Evolutionary conservation across 2,329 filamentous ascomycete species (phyloP).

Genomic region (Macrophomina phaseolina): DNA sequence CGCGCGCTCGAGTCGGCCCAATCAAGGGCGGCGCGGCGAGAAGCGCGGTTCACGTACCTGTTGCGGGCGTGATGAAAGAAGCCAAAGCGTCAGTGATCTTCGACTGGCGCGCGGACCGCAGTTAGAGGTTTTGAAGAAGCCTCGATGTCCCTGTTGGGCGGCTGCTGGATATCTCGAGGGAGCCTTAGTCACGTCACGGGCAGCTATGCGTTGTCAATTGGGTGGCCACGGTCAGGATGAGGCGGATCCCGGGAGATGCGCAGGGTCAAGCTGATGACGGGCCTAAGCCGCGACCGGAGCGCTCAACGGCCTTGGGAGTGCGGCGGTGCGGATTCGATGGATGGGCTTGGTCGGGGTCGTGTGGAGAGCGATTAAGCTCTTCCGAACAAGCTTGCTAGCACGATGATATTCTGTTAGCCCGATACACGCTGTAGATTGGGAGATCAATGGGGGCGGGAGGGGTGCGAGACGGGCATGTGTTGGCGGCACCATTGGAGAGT

Average conservation of each 20-base stretch:
- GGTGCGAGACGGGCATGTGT: conserved; percentile 29
- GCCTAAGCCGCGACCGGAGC: conserved; percentile 19
- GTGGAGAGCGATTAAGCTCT: conserved; percentile 37
- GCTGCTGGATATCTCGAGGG: conserved; percentile 37
- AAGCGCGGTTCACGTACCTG: conserved; percentile 31
- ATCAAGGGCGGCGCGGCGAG: conserved; percentile 31
- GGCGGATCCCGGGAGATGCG: conserved; percentile 39
- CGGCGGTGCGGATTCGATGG: conserved; percentile 20
- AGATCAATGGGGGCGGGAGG: conserved; percentile 22
- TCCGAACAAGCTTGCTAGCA: conserved; percentile 42
- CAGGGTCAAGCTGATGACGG: conserved; percentile 33
- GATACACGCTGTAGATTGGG: conserved; percentile 23
- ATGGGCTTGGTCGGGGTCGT: conserved; percentile 34
- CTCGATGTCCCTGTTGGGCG: conserved; percentile 42
- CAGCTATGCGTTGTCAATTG: conserved; percentile 51
- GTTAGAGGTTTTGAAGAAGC: conserved; percentile 34
- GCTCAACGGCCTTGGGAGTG: conserved; percentile 9
- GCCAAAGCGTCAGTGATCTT: conserved; percentile 24
- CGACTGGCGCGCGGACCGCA: conserved; percentile 27
- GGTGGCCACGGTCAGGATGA: conserved; percentile 42
- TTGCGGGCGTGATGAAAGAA: conserved; percentile 31
- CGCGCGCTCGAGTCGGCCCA: conserved; percentile 40
- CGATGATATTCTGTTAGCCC: conserved; percentile 23
- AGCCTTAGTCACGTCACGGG: conserved; percentile 44
- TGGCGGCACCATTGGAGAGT: conserved; percentile 47